Conservation (phyloP, 2,329 filamentous ascomycete genomes). For the Cladophialophora bantiana region DNA sequence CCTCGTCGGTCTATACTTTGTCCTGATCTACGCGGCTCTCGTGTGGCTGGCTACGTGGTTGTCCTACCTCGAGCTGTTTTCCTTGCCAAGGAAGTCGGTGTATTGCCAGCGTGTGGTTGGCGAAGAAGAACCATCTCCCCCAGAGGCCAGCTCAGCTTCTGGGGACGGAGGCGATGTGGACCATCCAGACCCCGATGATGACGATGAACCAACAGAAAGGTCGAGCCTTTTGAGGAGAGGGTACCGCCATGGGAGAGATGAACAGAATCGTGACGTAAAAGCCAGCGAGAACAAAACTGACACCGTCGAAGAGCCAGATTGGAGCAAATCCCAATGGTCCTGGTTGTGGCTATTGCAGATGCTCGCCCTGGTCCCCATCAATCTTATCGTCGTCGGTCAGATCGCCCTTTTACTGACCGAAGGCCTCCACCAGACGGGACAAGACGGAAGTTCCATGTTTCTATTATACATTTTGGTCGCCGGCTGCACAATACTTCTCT, state of each 20-base stretch:
- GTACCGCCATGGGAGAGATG: conserved; percentile 40
- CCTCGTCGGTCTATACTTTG: conserved; percentile 77
- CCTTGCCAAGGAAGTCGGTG: conserved; percentile 72
- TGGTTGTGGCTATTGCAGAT: conserved; percentile 93
- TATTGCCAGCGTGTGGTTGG: conserved; percentile 68
- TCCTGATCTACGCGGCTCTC: conserved; percentile 79
- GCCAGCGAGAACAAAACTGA: conserved; percentile 40
- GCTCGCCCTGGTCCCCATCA: conserved; percentile 77
- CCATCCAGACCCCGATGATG: conserved; percentile 50
- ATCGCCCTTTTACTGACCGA: conserved; percentile 75
- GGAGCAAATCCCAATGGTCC: conserved; percentile 78
- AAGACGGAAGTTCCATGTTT: conserved; percentile 78
- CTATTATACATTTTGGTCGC: conserved; percentile 75
- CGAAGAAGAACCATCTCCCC: conserved; percentile 48
- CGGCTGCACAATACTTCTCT: conserved; percentile 70
- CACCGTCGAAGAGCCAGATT: conserved; percentile 71
- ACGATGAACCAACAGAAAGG: conserved; percentile 41
- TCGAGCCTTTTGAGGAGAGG: conserved; percentile 37
- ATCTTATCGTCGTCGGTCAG: conserved; percentile 78
- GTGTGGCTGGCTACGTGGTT: conserved; percentile 77
- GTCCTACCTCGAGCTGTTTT: conserved; percentile 80
- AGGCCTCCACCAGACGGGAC: conserved; percentile 78
- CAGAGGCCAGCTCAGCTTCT: conserved; percentile 36
- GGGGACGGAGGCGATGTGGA: conserved; percentile 43
- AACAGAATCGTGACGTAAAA: conserved; percentile 23